Evolutionary conservation across 2,329 filamentous ascomycete genomes (phyloP).

Genomic region (Herpotrichia juniperi): DNA sequence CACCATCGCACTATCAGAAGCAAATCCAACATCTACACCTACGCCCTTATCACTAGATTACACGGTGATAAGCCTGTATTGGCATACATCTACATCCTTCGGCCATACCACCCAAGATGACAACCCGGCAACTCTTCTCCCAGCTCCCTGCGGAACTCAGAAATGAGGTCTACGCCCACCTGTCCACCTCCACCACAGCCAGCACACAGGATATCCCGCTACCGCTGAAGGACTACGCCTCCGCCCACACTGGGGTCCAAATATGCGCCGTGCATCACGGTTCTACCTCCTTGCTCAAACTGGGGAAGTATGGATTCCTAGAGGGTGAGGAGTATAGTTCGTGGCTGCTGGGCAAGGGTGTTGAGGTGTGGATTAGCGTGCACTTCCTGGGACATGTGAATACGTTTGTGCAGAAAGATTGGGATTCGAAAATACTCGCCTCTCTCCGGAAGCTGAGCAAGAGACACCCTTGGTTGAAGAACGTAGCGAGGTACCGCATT

Average conservation of each 20-base stretch:
- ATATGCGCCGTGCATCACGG: conserved; percentile 31
- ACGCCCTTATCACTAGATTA: background rate
- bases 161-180: conserved; percentile 35
- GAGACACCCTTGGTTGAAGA: conserved; percentile 29
- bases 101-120: background rate
- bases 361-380: conserved; percentile 27
- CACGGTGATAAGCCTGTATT: background rate
- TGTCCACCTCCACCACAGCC: conserved; percentile 1
- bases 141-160: conserved; percentile 37
- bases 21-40: background rate
- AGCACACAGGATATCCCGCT: conserved; percentile 24
- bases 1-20: background rate
- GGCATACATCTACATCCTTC: background rate
- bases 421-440: conserved; percentile 28
- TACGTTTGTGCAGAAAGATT: conserved; percentile 33
- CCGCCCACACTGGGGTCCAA: conserved; percentile 30
- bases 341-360: conserved; percentile 25
- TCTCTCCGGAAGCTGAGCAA: conserved; percentile 32
- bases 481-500: conserved; percentile 28
- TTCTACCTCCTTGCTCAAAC: conserved; percentile 24
- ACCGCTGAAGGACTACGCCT: conserved; percentile 26
- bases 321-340: conserved; percentile 35
- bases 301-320: conserved; percentile 20
- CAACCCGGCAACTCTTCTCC: conserved; percentile 20
- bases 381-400: conserved; percentile 33